Percentiles rank a stretch among this genome's conserved stretches.
Conservation (phyloP, 2,329 filamentous ascomycete species). For the Neobulgaria alba region DNA sequence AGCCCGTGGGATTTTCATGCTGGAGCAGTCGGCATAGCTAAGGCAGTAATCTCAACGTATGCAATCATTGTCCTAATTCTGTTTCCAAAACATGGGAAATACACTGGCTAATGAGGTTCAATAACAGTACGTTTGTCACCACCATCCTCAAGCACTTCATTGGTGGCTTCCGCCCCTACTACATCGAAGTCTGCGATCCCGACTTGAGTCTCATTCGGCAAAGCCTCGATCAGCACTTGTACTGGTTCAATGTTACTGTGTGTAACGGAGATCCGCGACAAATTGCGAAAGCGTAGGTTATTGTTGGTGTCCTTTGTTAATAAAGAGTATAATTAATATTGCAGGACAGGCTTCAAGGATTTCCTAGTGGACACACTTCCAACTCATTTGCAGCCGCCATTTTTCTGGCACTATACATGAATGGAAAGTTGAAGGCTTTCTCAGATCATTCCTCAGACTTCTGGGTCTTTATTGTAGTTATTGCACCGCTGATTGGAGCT, state of each 20-base stretch:
- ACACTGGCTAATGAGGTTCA: no score
- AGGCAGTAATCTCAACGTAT: slow-evolving; percentile 16
- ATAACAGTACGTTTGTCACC: slow-evolving; percentile 58
- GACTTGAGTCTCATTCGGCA: slow-evolving; percentile 23
- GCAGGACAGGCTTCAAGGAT: slow-evolving; percentile 43
- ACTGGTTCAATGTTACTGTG: slow-evolving; percentile 54
- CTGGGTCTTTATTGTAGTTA: slow-evolving; percentile 60
- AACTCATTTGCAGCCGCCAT: slow-evolving; percentile 63
- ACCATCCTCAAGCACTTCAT: slow-evolving; percentile 67
- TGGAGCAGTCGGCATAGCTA: slow-evolving; percentile 13
- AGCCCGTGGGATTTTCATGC: slow-evolving; percentile 50
- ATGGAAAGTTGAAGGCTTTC: slow-evolving; percentile 68
- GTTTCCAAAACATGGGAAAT: no score
- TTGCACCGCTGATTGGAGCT: slow-evolving; percentile 54
- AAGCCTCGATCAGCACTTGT: neutral
- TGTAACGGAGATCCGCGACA: slow-evolving; percentile 55
- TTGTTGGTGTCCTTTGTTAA: neutral
- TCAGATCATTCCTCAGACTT: slow-evolving; percentile 60
- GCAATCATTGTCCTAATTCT: neutral
- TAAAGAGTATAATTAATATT: no score
- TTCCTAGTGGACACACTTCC: slow-evolving; percentile 65
- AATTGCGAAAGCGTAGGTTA: slow-evolving; percentile 28
- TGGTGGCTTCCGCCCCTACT: slow-evolving; percentile 60
- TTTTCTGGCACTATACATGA: slow-evolving; percentile 63
- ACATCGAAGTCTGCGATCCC: slow-evolving; percentile 60